Evolutionary conservation across 1,284 basidiomycete genomes (phyloP), one percentile per base, ranked within the genome.

Genomic region (Hemileia vastatrix): DNA sequence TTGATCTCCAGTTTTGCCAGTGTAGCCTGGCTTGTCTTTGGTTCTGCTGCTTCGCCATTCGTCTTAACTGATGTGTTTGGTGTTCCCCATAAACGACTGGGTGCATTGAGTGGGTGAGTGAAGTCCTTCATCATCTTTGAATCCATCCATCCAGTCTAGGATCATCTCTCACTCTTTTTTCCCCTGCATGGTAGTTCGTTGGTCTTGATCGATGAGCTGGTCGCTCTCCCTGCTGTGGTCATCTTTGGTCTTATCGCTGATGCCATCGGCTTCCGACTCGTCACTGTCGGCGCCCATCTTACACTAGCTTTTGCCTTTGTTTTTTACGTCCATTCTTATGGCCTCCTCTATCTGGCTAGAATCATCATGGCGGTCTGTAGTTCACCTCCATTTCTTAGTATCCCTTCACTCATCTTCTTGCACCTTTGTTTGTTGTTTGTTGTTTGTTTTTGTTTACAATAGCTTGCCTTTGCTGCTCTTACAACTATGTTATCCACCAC

Each of bases 401-500:
- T n/a, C n/a, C n/a, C n/a, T n/a, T n/a, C n/a, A n/a, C n/a, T n/a
- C 8, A 5, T 5, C 48, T 9, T 31, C 5, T 57, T 18, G 19
- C 44, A 18, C 24, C 24, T 19, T n/a, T 36, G 43, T 54, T 18
- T 31, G 32, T 27, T 6, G 55, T n/a, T 19, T 44, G 19, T n/a
- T 24, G 13, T 18, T 15, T 3, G 8, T 44, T 9, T 13, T 13
- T 44, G 13, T 44, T 44, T 44, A 8, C 45, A 47, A 5, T 48
- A 57, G 55, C 45, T 57, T 47, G 55, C 43, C 4, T 48, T 57
- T 32, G 55, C 55, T 24, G 44, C 55, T 11, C 27, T 57, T 31
- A 57, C 55, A n/a, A 57, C 55, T 18, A 57, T 57, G 55, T 45
- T 57, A 11, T 47, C 24, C 21, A 19, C 55, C 43, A 57, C 45